A percentile compares a stretch with the other conserved stretches of the same genome.
These are phyloP conservation scores for Lichtheimia ramosa DNA, from an alignment of 371 early-diverging fungal species.

Conservation along the genomic window DNA sequence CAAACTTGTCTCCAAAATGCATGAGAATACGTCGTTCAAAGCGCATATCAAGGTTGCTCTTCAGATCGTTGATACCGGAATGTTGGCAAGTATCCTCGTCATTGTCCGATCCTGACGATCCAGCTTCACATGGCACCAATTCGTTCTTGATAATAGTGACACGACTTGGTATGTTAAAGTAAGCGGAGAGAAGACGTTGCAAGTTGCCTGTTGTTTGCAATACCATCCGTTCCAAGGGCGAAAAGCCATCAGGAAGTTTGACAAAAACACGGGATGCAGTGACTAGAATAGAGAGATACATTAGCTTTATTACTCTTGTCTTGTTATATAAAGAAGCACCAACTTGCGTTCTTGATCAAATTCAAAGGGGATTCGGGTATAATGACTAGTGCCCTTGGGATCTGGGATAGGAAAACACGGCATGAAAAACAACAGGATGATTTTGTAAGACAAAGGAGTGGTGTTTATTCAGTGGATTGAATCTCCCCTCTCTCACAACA, in stretches of 20 bases:
- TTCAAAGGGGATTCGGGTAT: constrained; percentile 33
- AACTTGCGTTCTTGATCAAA: constrained; percentile 43
- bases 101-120: not conserved
- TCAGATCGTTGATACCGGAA: not conserved
- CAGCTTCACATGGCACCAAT: constrained; percentile 4
- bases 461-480: not conserved
- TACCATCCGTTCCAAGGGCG: constrained; percentile 45
- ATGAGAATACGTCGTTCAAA: constrained; percentile 42
- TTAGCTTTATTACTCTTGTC: not conserved
- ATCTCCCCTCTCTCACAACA: not conserved
- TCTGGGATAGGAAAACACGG: constrained; percentile 11
- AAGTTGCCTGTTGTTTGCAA: constrained; percentile 46
- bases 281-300: constrained; percentile 20
- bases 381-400: constrained; percentile 23
- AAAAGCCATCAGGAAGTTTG: constrained; percentile 34
- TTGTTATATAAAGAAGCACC: too few species aligned
- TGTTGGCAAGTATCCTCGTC: not conserved
- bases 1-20: constrained; percentile 40
- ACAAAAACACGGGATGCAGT: constrained; percentile 43
- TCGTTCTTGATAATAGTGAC: constrained; percentile 39
- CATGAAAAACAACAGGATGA: not conserved
- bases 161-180: constrained; percentile 45
- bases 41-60: constrained; percentile 11
- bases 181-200: constrained; percentile 44
- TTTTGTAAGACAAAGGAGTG: not conserved